A percentile compares a stretch with the other conserved stretches of the same genome.
Evolutionary conservation across 805 yeast genomes (phyloP).

Genomic region (Cyberlindnera suaveolens): DNA sequence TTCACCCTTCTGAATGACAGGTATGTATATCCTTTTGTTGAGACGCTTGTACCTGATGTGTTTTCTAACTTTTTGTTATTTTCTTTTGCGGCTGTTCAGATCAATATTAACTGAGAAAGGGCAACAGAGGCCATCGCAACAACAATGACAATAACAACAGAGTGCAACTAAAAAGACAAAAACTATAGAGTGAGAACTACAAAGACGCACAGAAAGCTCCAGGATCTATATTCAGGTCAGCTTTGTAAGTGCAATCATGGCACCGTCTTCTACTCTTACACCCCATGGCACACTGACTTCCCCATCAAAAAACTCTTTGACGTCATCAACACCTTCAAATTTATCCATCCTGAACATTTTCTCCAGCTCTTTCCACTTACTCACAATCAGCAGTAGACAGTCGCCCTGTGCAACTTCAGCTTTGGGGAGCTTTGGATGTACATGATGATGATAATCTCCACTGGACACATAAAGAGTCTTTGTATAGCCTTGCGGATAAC

Average conservation of each 20-base stretch:
- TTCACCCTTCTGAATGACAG: too few relatives aligned
- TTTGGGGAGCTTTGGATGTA: conserved; percentile 21
- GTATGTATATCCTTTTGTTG: too few relatives aligned
- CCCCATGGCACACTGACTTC: conserved; percentile 46
- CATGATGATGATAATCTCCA: conserved; percentile 52
- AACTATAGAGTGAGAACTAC: too few relatives aligned
- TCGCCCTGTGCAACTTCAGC: conserved; percentile 19
- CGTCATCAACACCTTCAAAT: conserved; percentile 47
- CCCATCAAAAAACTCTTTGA: conserved; percentile 67
- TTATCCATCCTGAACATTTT: conserved; percentile 47
- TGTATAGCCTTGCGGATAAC: conserved; percentile 62
- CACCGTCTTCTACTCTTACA: conserved; percentile 65
- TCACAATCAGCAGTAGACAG: conserved; percentile 48
- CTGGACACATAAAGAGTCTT: conserved; percentile 59
- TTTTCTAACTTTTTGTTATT: too few relatives aligned
- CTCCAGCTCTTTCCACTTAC: conserved; percentile 55
- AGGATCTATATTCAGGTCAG: background rate
- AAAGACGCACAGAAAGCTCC: too few relatives aligned
- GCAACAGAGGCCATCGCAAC: too few relatives aligned
- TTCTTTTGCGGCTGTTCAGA: too few relatives aligned
- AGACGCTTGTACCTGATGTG: too few relatives aligned
- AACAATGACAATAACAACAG: too few relatives aligned
- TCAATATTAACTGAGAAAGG: too few relatives aligned
- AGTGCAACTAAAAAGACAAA: too few relatives aligned
- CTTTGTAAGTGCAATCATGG: conserved; percentile 48